Evolutionary conservation across 116 monocot genomes (phyloP), one percentile per base, ranked within the genome.

Genomic region (Cymodocea nodosa): DNA sequence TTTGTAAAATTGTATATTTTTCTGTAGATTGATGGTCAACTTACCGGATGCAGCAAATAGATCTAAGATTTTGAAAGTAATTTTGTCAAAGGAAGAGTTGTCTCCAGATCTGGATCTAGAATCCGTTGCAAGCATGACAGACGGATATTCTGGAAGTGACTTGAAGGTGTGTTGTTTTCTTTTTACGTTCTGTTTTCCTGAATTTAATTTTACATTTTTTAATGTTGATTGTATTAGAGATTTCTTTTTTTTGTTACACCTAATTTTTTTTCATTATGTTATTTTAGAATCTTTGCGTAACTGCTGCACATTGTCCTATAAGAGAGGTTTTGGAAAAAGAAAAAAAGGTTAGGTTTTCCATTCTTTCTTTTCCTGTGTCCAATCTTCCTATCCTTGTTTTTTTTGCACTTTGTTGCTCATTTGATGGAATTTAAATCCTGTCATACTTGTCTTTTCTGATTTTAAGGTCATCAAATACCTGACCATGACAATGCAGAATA

Each of bases 111-210:
- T 86, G 63, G 82, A 81, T 62, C 67, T 89, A 61, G 92, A 87
- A 68, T 76, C 78, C 52, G 65, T 99, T 74, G 92, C 98, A 48
- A 84, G 73, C 69, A 89, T 92, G 89, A 99, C 98, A 17, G 92
- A 92, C 75, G 98, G 98, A 51, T 99, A 92, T 72, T 99, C 98
- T 52, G 98, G 98, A 81, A 99, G 98, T 53, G 98, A 99, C 60
- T 75, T 99, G 65, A 99, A 99, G 98, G 98, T 99, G 4, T 19
- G 23, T 50, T 13, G 12, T 19, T 64, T 35, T 16, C 12, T 60
- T 44, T 25, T 49, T 7, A 13, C 2, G 24, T 50, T 6, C 8
- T 24, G 15, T 65, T 50, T 65, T 25, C 22, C 13, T 40, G 13
- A 5, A 19, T 50, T 44, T 50, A 50, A 15, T 22, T 50, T 50